Base-by-base conservation (phyloP, 768 basidiomycete genomes). In the Ramaria sp. region DNA sequence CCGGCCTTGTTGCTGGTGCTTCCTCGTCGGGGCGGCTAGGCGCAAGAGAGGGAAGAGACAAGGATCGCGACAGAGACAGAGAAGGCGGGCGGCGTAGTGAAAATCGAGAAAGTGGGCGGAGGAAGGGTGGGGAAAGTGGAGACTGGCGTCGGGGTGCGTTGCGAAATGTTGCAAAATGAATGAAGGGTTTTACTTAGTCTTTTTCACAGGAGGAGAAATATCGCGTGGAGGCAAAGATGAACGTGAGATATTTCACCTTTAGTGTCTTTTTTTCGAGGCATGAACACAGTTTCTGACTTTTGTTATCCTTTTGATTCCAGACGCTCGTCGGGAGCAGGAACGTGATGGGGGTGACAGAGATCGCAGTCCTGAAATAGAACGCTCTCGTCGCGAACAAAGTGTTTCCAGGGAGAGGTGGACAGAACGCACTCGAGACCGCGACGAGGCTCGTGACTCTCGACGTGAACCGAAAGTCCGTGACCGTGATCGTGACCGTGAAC, bases 71-170 rank as follows among this genome's bases (percentile, higher is more conserved):
- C 6, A 34, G 56, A 24, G 56, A 57, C 44, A 59, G 51, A 41
- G 48, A 55, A 24, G 32, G 37, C 39, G 42, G 38, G 13, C 38
- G 51, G 37, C 42, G 53, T 15, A 25, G 34, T 24, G 53, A 55
- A 32, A 48, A 32, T 30, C 28, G 82, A 61, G 86, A 88, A 27
- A 58, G 70, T 52, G 62, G 70, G 71, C 83, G 81, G 70, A 84
- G 83, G 67, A 73, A 74, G 42, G 85, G 82, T 36, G 88, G 90
- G 65, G 73, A 72, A 24, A 82, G 79, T 61, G 86, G 90, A 61
- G 88, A 92, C 63, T 92, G 88, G 88, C 77, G 88, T 64, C 77
- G 85, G 79, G 85, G 88, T 88, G 25, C 30, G 60, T 6, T 13
- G 7, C 20, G 18, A 24, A 5, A 25, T 30, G n/a, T 36, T 22